phyloP scores from a whole-genome alignment of 2,329 filamentous ascomycete genomes.

The Diplodia seriata region DNA sequence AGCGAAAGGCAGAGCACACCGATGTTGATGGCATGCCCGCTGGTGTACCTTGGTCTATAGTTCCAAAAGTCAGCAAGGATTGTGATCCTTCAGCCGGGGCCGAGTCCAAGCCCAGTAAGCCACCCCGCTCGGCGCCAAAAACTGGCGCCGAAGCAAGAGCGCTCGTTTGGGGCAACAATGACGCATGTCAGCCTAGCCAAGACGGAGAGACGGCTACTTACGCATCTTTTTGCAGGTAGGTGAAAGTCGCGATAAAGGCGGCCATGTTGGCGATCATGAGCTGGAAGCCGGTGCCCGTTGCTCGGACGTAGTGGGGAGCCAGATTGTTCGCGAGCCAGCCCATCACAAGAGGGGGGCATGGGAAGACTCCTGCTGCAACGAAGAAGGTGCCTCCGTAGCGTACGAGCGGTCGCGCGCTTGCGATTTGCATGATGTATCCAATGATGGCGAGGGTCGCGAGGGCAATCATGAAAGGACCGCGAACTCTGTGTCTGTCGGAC shows the following conservation, averaged over 20 bases:
- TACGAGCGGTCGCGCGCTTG: slow-evolving; percentile 43
- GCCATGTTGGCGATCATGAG: slow-evolving; percentile 56
- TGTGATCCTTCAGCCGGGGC: slow-evolving; percentile 10
- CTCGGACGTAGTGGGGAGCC: slow-evolving; percentile 63
- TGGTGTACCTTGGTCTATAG: slow-evolving; percentile 36
- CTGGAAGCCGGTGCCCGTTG: slow-evolving; percentile 58
- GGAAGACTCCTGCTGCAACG: slow-evolving; percentile 53
- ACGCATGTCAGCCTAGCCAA: slow-evolving; percentile 6
- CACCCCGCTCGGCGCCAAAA: slow-evolving; percentile 21
- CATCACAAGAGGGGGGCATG: slow-evolving; percentile 47
- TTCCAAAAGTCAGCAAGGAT: slow-evolving; percentile 17
- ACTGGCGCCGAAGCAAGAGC: slow-evolving; percentile 5
- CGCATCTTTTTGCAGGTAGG: slow-evolving; percentile 56
- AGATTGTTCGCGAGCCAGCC: slow-evolving; percentile 55
- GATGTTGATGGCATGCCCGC: slow-evolving; percentile 33
- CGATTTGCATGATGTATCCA: slow-evolving; percentile 62
- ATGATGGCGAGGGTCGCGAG: slow-evolving; percentile 54
- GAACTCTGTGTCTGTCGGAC: slow-evolving; percentile 52
- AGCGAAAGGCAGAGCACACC: slow-evolving; percentile 34
- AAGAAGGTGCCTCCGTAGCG: slow-evolving; percentile 52
- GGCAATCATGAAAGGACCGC: slow-evolving; percentile 59
- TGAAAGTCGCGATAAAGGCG: slow-evolving; percentile 60
- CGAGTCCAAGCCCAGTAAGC: neutral
- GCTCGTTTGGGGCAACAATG: neutral
- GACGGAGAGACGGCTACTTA: slow-evolving; percentile 33